Percentiles rank a stretch among this genome's conserved stretches.
Evolutionary conservation across 768 basidiomycete genomes (phyloP).

Genomic region (Amanita polypyramis): DNA sequence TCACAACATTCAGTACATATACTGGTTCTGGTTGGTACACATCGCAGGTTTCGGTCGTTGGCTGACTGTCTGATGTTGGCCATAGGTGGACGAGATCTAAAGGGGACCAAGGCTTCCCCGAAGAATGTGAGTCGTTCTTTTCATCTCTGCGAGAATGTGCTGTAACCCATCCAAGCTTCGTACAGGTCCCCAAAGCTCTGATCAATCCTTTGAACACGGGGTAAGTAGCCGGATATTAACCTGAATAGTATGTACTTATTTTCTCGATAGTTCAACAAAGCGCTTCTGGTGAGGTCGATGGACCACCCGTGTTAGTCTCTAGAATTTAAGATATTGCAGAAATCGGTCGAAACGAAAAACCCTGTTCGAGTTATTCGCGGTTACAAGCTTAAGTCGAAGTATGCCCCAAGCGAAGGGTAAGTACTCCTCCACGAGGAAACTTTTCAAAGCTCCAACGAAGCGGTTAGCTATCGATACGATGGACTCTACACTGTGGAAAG

Average conservation of each 20-base stretch:
- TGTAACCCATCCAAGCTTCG: slow-evolving; percentile 47
- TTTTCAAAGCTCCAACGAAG: slow-evolving; percentile 2
- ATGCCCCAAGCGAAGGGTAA: slow-evolving; percentile 73
- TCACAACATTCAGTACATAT: slow-evolving; percentile 44
- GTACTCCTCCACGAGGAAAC: background rate
- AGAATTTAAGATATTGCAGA: slow-evolving; percentile 25
- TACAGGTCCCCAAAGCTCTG: slow-evolving; percentile 77
- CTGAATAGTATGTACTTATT: background rate
- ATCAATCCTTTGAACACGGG: slow-evolving; percentile 70
- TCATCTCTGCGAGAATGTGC: background rate
- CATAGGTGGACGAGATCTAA: slow-evolving; percentile 75
- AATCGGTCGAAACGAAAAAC: slow-evolving; percentile 68
- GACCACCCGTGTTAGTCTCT: background rate
- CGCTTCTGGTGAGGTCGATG: slow-evolving; percentile 39
- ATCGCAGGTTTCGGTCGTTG: background rate
- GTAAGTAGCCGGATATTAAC: slow-evolving; percentile 17
- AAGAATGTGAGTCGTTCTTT: slow-evolving; percentile 56
- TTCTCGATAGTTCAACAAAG: slow-evolving; percentile 44
- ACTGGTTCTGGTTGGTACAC: slow-evolving; percentile 58
- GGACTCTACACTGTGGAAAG: slow-evolving; percentile 77
- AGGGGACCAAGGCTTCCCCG: slow-evolving; percentile 69
- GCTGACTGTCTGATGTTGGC: slow-evolving; percentile 6
- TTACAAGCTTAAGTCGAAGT: slow-evolving; percentile 62
- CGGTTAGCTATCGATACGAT: slow-evolving; percentile 77
- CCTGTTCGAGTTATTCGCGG: slow-evolving; percentile 86